Conservation (phyloP, 2,329 filamentous ascomycete species). For the Amauroascus verrucosus region DNA sequence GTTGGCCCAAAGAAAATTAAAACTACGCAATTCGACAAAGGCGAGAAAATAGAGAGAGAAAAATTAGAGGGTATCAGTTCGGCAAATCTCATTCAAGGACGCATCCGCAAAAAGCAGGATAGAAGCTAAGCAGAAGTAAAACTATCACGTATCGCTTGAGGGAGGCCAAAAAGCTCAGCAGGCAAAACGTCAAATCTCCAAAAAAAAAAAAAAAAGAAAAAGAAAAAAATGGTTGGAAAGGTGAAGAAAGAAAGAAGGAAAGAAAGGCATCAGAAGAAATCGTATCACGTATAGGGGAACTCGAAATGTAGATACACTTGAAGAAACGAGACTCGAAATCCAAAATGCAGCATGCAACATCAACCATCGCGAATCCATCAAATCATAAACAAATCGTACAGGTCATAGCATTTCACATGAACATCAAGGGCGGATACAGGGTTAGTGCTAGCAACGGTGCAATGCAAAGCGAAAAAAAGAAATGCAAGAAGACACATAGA, state of each 20-base stretch:
- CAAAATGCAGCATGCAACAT: slow-evolving; percentile 8
- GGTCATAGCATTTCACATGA: slow-evolving; percentile 13
- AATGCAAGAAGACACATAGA: not conserved
- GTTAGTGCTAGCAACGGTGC: not conserved
- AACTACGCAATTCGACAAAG: not conserved
- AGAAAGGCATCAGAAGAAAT: not conserved
- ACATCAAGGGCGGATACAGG: not conserved
- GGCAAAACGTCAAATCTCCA: not conserved
- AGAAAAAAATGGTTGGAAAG: not conserved
- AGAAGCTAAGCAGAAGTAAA: not conserved
- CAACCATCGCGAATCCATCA: slow-evolving; percentile 13
- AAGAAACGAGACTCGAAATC: not conserved
- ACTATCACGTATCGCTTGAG: not conserved
- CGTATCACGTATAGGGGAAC: slow-evolving; percentile 1
- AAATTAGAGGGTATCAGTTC: not conserved
- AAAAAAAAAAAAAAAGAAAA: not conserved
- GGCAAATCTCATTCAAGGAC: not conserved
- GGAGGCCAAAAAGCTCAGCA: not conserved
- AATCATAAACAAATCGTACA: slow-evolving; percentile 19
- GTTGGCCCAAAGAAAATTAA: not conserved
- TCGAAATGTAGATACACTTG: slow-evolving; percentile 8
- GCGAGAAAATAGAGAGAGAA: not conserved
- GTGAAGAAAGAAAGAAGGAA: not conserved
- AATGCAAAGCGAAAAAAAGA: slow-evolving; percentile 1
- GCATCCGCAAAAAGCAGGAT: not conserved